Percentiles rank a stretch among this genome's conserved stretches.
phyloP scores from a whole-genome alignment of 441 rosid genomes.

The Populus hybrid region DNA sequence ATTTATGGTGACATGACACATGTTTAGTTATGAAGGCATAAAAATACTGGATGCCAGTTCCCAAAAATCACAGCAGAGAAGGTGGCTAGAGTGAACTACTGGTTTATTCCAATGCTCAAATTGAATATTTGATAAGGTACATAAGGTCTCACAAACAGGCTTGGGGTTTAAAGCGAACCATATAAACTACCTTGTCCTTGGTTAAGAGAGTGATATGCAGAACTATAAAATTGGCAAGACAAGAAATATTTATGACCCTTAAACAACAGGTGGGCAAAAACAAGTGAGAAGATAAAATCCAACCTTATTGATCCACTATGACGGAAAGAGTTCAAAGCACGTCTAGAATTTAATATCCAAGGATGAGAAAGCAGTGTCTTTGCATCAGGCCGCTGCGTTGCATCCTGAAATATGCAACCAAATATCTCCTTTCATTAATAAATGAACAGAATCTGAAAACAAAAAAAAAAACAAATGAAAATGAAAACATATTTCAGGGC shows the following conservation, averaged over 20 bases:
- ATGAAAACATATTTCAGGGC: neutral
- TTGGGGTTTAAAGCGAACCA: neutral
- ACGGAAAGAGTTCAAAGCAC: constrained; percentile 23
- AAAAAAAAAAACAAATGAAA: neutral
- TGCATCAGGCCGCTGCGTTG: constrained; percentile 98
- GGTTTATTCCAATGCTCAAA: neutral
- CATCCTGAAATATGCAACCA: constrained; percentile 60
- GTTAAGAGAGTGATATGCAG: neutral
- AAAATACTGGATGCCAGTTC: neutral
- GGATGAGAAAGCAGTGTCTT: constrained; percentile 96
- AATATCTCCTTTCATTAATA: neutral
- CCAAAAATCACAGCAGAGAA: neutral
- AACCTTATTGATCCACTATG: neutral
- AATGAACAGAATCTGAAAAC: neutral
- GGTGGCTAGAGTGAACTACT: neutral
- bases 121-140: neutral
- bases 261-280: neutral
- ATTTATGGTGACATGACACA: neutral
- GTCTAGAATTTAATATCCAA: constrained; percentile 45
- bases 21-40: neutral
- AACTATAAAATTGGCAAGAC: neutral
- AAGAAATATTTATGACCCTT: neutral
- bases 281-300: neutral
- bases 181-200: neutral
- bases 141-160: neutral